Conservation (phyloP, 495 filamentous ascomycete species). For the Tuber microsphaerosporum region DNA sequence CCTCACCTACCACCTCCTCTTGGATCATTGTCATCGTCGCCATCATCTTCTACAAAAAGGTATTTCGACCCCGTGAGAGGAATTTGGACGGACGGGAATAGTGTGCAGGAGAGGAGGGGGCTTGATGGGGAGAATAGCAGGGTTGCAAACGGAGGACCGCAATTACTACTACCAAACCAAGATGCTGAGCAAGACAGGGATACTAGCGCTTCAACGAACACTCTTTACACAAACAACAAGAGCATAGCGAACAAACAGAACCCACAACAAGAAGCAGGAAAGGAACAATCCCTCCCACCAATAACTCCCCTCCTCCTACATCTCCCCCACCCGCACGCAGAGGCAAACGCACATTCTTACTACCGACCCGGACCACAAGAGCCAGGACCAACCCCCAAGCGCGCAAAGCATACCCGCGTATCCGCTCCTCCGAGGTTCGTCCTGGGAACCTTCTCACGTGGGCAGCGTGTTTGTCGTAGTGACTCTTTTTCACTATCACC, state of each 20-base stretch:
- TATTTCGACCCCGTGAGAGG: constrained; percentile 35
- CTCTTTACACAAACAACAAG: not conserved
- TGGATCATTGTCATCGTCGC: not conserved
- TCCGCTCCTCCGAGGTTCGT: not conserved
- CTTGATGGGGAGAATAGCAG: not conserved
- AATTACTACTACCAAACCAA: not conserved
- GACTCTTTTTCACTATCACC: not conserved
- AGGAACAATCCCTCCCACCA: not conserved
- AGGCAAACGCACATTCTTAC: not conserved
- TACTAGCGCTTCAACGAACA: constrained; percentile 3
- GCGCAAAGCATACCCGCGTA: not conserved
- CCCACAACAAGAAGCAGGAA: not conserved
- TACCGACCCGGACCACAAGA: not conserved
- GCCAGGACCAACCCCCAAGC: not conserved
- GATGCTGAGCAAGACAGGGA: constrained; percentile 5
- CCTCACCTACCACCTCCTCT: not conserved
- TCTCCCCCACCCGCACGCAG: not conserved
- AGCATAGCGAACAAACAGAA: not conserved
- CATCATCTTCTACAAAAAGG: constrained; percentile 11
- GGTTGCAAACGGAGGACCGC: not conserved
- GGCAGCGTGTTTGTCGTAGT: not conserved
- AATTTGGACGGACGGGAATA: constrained; percentile 17
- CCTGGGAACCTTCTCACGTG: not conserved
- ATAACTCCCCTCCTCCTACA: not conserved
- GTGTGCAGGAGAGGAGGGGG: not conserved